Evolutionary conservation across 2,329 filamentous ascomycete species (phyloP).

Genomic region (Colletotrichum limetticola): DNA sequence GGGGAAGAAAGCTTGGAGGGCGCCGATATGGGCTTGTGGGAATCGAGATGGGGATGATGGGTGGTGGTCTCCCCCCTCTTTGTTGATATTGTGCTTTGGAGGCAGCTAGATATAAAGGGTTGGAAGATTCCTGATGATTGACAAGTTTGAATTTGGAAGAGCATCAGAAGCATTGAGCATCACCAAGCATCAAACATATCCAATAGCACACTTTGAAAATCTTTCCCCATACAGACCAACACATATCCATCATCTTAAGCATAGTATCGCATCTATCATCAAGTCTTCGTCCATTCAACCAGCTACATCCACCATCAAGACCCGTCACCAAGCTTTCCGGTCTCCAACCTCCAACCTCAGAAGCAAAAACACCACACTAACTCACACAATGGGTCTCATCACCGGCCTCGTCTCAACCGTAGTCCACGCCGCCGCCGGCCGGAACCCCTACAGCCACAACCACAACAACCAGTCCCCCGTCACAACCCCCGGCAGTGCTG

Average conservation of each 20-base stretch:
- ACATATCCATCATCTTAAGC: not conserved
- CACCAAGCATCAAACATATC: not conserved
- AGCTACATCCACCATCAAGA: not conserved
- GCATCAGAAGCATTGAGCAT: not conserved
- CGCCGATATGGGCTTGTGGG: not conserved
- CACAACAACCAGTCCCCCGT: conserved; percentile 6
- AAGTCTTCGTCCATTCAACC: not conserved
- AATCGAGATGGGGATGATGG: not conserved
- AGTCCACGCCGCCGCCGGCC: conserved; percentile 31
- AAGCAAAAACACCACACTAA: not conserved
- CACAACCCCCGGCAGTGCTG: not conserved
- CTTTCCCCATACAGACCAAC: not conserved
- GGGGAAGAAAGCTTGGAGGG: not conserved
- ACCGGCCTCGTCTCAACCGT: conserved; percentile 31
- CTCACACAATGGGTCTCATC: conserved; percentile 31
- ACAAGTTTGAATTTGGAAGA: not conserved
- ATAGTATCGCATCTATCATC: not conserved
- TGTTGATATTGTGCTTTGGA: not conserved
- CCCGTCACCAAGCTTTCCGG: not conserved
- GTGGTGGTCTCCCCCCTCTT: not conserved
- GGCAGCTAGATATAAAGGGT: not conserved
- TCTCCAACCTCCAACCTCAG: no score
- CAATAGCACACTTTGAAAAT: not conserved
- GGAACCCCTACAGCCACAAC: conserved; percentile 27
- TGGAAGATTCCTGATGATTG: not conserved